Evolutionary conservation across 139 green algal genomes (phyloP).

Genomic region (Coccomyxa sp.): DNA sequence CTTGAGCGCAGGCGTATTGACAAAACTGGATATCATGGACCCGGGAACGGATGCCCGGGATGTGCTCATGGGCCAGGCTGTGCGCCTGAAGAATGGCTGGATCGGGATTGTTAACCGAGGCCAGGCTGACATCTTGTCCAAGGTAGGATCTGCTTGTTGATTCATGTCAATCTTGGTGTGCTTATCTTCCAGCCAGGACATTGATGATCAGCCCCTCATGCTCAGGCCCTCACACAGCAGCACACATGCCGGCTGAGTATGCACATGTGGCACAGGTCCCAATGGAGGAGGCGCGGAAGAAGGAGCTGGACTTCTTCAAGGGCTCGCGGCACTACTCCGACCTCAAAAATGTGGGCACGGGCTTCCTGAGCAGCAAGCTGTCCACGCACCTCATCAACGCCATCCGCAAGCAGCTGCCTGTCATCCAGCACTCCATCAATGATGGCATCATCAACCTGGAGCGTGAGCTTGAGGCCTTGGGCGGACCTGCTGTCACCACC

Average conservation of each 20-base stretch:
- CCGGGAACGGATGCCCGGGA: constrained; percentile 83
- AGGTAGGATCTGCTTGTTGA: constrained; percentile 21
- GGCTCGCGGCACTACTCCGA: constrained; percentile 40
- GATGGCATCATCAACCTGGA: constrained; percentile 57
- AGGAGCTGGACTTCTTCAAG: constrained; percentile 84
- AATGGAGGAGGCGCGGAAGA: constrained; percentile 61
- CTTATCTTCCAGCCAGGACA: not conserved
- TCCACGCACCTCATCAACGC: constrained; percentile 68
- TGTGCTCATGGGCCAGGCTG: constrained; percentile 69
- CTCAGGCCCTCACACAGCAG: not conserved
- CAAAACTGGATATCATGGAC: constrained; percentile 99
- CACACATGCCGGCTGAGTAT: not conserved
- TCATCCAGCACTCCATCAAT: constrained; percentile 75
- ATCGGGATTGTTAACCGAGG: constrained; percentile 90
- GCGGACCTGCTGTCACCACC: constrained; percentile 39
- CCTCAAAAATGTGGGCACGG: constrained; percentile 65
- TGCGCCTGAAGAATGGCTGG: constrained; percentile 84
- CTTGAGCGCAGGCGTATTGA: constrained; percentile 62
- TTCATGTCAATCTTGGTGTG: not conserved
- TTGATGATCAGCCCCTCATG: not conserved
- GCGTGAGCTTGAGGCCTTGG: constrained; percentile 71
- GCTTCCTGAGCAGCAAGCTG: constrained; percentile 74
- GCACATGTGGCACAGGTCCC: constrained; percentile 40
- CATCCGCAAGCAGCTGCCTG: constrained; percentile 81
- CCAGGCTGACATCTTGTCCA: constrained; percentile 85